A percentile compares a stretch with the other conserved stretches of the same genome.
phyloP scores from a whole-genome alignment of 768 basidiomycete genomes.

The Floccularia luteovirens region DNA sequence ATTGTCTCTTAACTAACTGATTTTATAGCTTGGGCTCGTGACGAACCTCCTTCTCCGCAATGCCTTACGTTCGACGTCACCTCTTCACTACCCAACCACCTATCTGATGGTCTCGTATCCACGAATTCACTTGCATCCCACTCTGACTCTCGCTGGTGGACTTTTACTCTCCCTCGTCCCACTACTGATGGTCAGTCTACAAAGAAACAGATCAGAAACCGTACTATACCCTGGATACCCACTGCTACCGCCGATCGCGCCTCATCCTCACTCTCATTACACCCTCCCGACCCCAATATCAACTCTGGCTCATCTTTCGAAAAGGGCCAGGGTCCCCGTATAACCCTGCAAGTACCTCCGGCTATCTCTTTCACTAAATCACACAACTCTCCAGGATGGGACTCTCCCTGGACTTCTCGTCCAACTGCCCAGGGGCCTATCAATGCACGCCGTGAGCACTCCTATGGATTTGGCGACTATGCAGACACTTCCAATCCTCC shows the following conservation, averaged over 20 bases:
- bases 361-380: conserved; percentile 43
- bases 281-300: conserved; percentile 22
- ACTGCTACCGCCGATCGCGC: conserved; percentile 28
- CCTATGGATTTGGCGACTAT: conserved; percentile 19
- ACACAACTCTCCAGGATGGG: conserved; percentile 60
- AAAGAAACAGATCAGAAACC: conserved; percentile 30
- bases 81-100: conserved; percentile 16
- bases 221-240: conserved; percentile 48
- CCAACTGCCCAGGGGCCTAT: conserved; percentile 30
- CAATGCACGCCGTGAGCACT: conserved; percentile 15
- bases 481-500: conserved; percentile 16
- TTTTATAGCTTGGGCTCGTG: conserved; percentile 68
- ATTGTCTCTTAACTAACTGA: conserved; percentile 4
- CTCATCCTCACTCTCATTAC: conserved; percentile 21
- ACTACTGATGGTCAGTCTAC: conserved; percentile 19
- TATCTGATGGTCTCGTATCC: conserved; percentile 42
- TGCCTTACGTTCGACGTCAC: conserved; percentile 21
- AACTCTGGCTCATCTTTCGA: conserved; percentile 12
- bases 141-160: conserved; percentile 60
- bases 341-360: conserved; percentile 23
- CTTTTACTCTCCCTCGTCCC: conserved; percentile 57
- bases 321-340: conserved; percentile 5
- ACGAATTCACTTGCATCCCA: conserved; percentile 37
- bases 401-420: conserved; percentile 56
- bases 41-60: conserved; percentile 74